Base-by-base conservation (phyloP, 257 asterid genomes). In the Solanum appendiculatum region DNA sequence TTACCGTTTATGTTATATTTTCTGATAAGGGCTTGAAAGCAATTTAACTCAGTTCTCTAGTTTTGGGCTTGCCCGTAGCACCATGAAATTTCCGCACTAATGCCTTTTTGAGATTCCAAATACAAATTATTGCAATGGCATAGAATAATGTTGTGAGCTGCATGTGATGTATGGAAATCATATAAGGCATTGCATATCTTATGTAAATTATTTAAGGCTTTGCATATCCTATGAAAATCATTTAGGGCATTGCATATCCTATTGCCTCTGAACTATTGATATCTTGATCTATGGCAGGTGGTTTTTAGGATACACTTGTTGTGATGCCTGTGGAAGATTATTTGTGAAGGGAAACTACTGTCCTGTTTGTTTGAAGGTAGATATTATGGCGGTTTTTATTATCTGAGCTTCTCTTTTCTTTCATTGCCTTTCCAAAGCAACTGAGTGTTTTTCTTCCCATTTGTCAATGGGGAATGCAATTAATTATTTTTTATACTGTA, bases 261-360 rank as follows among this genome's bases (percentile, higher is more conserved):
- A 27, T 34, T 40, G 36, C 23, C 3, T 37, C 31, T 86, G 58
- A 31, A 20, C 58, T 48, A 25, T 82, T 86, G 63, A 48, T 77
- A 63, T 60, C 82, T 78, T 90, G 86, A 74, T 82, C 68, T 42
- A 73, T 44, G 91, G 91, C 93, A 97, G 99, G 95, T 97, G 99
- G 99, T 96, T 97, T 92, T 92, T 96, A 92, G 99, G 99, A 78
- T 93, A 96, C 90, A 96, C 99, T 85, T 97, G 99, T 83, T 97
- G 99, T 90, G 99, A 97, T 93, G 99, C 99, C 89, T 97, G 99
- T 74, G 99, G 99, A 89, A 96, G 99, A 92, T 92, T 97, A 90
- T 97, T 97, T 88, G 92, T 93, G 89, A 97, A 96, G 91, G 99
- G 98, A 88, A 97, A 97, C 89, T 97, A 96, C 83, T 97, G 99